Percentiles rank a stretch among this genome's conserved stretches.
phyloP scores from a whole-genome alignment of 352 stramenopile species.

The Phytopythium oedochilum region DNA sequence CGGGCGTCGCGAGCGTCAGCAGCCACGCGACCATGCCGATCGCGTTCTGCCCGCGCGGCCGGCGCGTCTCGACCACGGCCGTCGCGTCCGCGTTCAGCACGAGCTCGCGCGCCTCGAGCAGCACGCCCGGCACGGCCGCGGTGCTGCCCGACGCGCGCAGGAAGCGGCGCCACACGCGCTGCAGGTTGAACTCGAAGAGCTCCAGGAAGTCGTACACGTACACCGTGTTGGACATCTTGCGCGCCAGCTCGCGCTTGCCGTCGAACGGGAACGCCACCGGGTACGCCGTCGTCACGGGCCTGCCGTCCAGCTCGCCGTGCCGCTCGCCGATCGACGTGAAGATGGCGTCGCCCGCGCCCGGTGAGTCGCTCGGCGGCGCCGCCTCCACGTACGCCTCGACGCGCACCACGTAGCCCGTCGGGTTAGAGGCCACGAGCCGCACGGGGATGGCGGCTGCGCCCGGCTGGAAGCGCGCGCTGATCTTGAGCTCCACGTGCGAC shows the following conservation, averaged over 20 bases:
- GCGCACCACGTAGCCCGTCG: conserved; percentile 98
- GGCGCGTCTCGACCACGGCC: conserved; percentile 47
- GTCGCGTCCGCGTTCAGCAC: conserved; percentile 86
- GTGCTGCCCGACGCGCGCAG: conserved; percentile 57
- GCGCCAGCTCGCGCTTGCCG: conserved; percentile 89
- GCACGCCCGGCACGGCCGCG: conserved; percentile 82
- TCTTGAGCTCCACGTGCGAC: conserved; percentile 96
- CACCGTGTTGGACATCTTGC: conserved; percentile 96
- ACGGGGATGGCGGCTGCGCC: conserved; percentile 94
- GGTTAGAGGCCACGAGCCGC: conserved; percentile 95
- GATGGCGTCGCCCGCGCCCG: conserved; percentile 71
- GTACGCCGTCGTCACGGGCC: conserved; percentile 96
- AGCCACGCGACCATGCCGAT: conserved; percentile 99
- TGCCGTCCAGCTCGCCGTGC: conserved; percentile 92
- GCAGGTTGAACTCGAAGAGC: conserved; percentile 96
- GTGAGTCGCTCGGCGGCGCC: conserved; percentile 67
- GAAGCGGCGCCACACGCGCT: conserved; percentile 93
- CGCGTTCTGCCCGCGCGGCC: conserved; percentile 95
- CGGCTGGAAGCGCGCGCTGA: conserved; percentile 91
- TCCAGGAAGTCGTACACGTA: conserved; percentile 99
- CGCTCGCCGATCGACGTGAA: conserved; percentile 90
- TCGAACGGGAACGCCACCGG: conserved; percentile 95
- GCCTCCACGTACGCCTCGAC: conserved; percentile 99
- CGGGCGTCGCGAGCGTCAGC: conserved; percentile 96
- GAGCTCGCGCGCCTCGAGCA: conserved; percentile 94